Base-by-base conservation (phyloP, 305 asterid genomes). In the Vinca major region DNA sequence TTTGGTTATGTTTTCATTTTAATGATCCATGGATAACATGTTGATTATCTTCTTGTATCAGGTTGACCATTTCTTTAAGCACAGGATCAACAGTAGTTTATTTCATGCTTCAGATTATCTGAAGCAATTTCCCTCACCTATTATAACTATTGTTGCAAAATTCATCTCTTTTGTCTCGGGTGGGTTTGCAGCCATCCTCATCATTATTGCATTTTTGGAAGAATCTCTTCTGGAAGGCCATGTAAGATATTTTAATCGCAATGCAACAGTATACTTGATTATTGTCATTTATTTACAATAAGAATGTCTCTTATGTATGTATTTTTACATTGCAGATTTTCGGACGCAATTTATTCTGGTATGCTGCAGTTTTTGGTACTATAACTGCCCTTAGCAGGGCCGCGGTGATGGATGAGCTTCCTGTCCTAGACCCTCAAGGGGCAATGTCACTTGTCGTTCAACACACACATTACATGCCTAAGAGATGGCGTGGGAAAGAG, bases 211-310 rank as follows among this genome's bases (percentile, higher is more conserved):
- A 17, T 88, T 94, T 76, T 81, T 91, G 14, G 99, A 94, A 64
- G 99, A 91, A 76, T 91, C 99, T 62, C 86, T 94, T 73, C 90
- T 94, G 75, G 97, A 94, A 86, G 99, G 99, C 95, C 99, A 94
- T 76, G 99, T 94, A 89, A 78, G 75, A 52, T 65, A 63, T 67
- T 66, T 49, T 41, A 62, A 73, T 63, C 71, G 39, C 65, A n/a
- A 43, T 11, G 40, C 11, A n/a, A 70, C 51, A 39, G 8, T 11
- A 4, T 48, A 33, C 67, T 52, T 40, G 41, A 66, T 56, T 7
- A 64, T 33, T 50, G 39, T 50, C 14, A 6, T 12, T 26, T 14
- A 7, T 26, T 26, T 16, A 49, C 26, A 49, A 7, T 8, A 16
- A 8, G 56, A 20, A n/a, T 43, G 16, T 55, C 3, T 54, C 54